Evolutionary conservation across 371 early-diverging fungal genomes (phyloP), one percentile per base, ranked within the genome.

Genomic region (Mucor circinelloides): DNA sequence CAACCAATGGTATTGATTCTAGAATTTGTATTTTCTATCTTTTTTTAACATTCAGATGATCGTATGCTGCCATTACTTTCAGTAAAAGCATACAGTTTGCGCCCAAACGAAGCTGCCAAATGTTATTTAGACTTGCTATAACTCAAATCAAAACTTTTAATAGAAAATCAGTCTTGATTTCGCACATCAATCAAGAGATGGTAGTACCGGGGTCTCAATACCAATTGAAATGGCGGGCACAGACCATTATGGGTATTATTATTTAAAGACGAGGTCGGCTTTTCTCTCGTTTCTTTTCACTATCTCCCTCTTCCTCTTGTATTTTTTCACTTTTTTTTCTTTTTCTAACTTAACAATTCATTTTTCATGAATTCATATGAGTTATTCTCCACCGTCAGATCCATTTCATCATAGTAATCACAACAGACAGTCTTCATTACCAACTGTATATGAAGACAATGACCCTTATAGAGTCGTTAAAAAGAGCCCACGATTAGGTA

Each of bases 381-480:
- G 52, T 52, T 62, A 62, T 52, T 46, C 62, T 23, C 62, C 62
- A 21, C 27, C 27, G 27, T 50, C 50, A 30, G 50, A 62, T 52
- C 50, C 62, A 48, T 36, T 58, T 42, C 60, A 60, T 4, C 10
- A 27, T 30, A 32, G 32, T 57, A 57, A 46, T 31, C 64, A 63
- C 30, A n/a, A 38, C n/a, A 50, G 56, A 52, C 67, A 66, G 6
- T 9, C 46, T 21, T 67, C 67, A 30, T 60, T 71, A 25, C 50
- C 67, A 13, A 64, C 64, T 32, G 68, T 68, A 12, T 72, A 72
- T 58, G 73, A 68, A 66, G 69, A 72, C 28, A 68, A 71, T 59
- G 73, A 72, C 23, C 73, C 73, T n/a, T 72, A 72, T 55, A 57
- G 73, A 61, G 58, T 63, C 1, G 38, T 59, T 10, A 72, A 66